These are phyloP conservation scores for Dactylonectria estremocensis DNA, from an alignment of 2,329 filamentous ascomycete species.

Conservation along the genomic window DNA sequence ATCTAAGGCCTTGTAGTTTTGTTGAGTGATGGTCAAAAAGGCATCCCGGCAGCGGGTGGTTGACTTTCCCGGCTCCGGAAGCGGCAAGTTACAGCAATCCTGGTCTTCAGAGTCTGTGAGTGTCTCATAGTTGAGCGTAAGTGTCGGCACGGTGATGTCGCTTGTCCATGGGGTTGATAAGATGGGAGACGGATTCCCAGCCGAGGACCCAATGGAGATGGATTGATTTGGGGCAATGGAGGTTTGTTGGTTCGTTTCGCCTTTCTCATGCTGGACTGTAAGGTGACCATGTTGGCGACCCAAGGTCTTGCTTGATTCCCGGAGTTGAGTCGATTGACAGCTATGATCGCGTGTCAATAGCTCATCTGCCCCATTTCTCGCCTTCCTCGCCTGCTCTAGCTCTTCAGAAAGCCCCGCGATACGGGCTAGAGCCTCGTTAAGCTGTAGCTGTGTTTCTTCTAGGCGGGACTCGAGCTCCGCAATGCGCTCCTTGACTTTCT, in stretches of 20 bases:
- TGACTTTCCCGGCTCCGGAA: slow-evolving; percentile 12
- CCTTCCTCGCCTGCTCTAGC: slow-evolving; percentile 1
- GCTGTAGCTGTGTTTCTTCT: slow-evolving; percentile 24
- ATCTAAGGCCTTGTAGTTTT: slow-evolving; percentile 18
- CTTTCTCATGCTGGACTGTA: not conserved
- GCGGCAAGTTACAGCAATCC: slow-evolving; percentile 6
- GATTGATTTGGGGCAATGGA: not conserved
- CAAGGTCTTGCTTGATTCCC: not conserved
- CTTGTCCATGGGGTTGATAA: slow-evolving; percentile 1
- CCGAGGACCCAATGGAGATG: not conserved
- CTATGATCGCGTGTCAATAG: not conserved
- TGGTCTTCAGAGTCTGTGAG: slow-evolving; percentile 5
- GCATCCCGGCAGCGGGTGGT: slow-evolving; percentile 29
- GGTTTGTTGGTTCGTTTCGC: not conserved
- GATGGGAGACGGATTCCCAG: not conserved
- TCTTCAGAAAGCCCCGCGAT: slow-evolving; percentile 17
- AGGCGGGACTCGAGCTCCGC: slow-evolving; percentile 47
- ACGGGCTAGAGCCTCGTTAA: slow-evolving; percentile 10
- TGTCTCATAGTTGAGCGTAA: not conserved
- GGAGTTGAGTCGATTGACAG: not conserved
- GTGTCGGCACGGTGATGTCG: not conserved
- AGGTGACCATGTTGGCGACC: not conserved
- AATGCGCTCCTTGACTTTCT: slow-evolving; percentile 58
- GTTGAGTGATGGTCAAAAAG: slow-evolving; percentile 27
- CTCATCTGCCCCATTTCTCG: not conserved